Evolutionary conservation across 805 yeast species (phyloP), one percentile per base, ranked within the genome.

Genomic region (Tetrapisispora phaffii): DNA sequence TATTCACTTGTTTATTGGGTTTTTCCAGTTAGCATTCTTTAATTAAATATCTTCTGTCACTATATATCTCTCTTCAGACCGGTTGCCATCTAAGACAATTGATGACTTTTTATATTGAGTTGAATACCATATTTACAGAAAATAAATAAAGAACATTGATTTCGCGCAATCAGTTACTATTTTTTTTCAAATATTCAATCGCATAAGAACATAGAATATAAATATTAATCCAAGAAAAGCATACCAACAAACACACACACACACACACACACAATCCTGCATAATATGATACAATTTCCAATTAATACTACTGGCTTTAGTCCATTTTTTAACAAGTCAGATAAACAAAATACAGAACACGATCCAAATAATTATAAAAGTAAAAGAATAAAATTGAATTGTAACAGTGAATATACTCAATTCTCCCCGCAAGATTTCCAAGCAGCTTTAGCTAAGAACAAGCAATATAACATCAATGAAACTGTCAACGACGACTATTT

Each of bases 361-460:
- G 33, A 28, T 16, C 7, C 33, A 22, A 21, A 36, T 23, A 21
- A 23, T 19, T 16, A 23, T 17, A 33, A 10, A 17, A 33, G 34
- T 20, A 40, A 40, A 24, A 32, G 43, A 40, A 23, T 31, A 23
- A 40, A 24, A 33, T 17, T 40, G 9, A 40, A 24, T 16, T 36
- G n/a, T 33, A 17, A 33, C 7, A 33, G 23, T 24, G 32, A 32
- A 17, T 33, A 33, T 24, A 40, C 19, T 17, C 43, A 40, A 24
- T 40, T 40, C 16, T 33, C 38, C 1, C 12, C 37, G 9, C 31
- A 23, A 9, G 43, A 40, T 17, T 22, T 40, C 8, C 33, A 38
- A 28, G 31, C 12, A 6, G 41, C 41, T 9, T 16, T 38, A 7
- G 19, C 4, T 5, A 38, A 38, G 19, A 38, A 28, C 19, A 38